Evolutionary conservation across 345 rosid species (phyloP), one percentile per base, ranked within the genome.

Genomic region (Psidium guajava): DNA sequence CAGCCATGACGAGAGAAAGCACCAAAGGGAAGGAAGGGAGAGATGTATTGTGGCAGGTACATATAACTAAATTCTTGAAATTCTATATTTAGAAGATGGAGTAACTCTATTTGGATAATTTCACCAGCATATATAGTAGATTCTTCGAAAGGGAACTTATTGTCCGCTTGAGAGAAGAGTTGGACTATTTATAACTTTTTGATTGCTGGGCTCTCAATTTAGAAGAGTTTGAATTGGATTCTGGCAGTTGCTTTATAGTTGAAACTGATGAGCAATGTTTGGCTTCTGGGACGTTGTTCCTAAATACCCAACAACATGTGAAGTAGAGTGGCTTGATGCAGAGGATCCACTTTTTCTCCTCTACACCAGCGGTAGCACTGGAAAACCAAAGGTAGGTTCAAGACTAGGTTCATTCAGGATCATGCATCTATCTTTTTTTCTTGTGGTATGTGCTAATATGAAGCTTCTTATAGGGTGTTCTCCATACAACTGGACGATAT

Each of bases 341-440:
- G 99, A 97, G 93, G 98, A 95, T 94, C 96, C 99, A 59, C 90
- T 95, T 85, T 97, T 96, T 89, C 93, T 97, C 86, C 94, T 97
- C 75, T 97, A 97, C 88, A 97, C 99, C 57, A 97, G 99, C 86
- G 99, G 99, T 86, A 97, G 99, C 92, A 97, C 99, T 0, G 99
- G 99, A 85, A 97, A 97, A 89, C 99, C 99, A 54, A 97, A 97
- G 99, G 99, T 95, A 87, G 54, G 3, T 87, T 56, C 56, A 69
- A 74, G 83, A 81, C 36, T 57, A 83, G 13, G 50, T 85, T 85
- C 40, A 77, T 82, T 54, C 28, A 44, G 73, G 83, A n/a, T 49
- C 22, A 53, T 49, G 54, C 49, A 81, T 64, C 51, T 54, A 42
- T 24, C 82, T 77, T 59, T 59, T 73, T 86, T 50, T 85, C 28